Evolutionary conservation across 2,329 filamentous ascomycete genomes (phyloP), one percentile per base, ranked within the genome.

Genomic region (Penicillium janthinellum): DNA sequence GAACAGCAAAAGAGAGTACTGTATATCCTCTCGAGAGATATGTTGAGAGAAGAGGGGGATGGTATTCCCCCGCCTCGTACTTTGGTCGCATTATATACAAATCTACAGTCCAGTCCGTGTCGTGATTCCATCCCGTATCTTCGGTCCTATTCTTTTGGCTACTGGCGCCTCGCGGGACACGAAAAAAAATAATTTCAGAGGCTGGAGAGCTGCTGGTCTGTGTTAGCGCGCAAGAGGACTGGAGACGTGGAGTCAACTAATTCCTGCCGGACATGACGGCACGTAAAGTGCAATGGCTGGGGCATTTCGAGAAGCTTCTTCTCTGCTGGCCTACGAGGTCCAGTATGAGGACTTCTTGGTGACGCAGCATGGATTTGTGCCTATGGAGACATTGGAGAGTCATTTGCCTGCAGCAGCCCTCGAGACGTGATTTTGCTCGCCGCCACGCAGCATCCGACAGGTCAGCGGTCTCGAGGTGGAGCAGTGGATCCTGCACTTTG

Each of bases 191-290:
- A 68, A 67, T 68, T 67, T 22, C 51, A 70, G 70, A 71, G 70
- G 70, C 70, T 72, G 70, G 70, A 68, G 62, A 67, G 62, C 65
- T 62, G 54, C 61, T 71, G 64, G 64, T 65, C 64, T 69, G 67
- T 69, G 66, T 70, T 72, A 73, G 70, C 67, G 70, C 61, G 59
- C 65, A 63, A 67, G 54, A 65, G 58, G 60, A 69, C 60, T 68
- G 67, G 65, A 68, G 63, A 62, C 62, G 64, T 70, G 62, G 66
- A 69, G 71, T 69, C 67, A 65, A 59, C 66, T 60, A 64, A 65
- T 65, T 61, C 57, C 65, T 51, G 25, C 51, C 50, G 39, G 52
- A 49, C 20, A 58, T 37, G 56, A 50, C 58, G 58, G 58, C 57
- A 53, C 55, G 28, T 10, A 34, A 25, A 51, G 44, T 49, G 22